Percentiles rank a stretch among this genome's conserved stretches.
Evolutionary conservation across 257 asterid species (phyloP).

Genomic region (Solanum chiquidenum): DNA sequence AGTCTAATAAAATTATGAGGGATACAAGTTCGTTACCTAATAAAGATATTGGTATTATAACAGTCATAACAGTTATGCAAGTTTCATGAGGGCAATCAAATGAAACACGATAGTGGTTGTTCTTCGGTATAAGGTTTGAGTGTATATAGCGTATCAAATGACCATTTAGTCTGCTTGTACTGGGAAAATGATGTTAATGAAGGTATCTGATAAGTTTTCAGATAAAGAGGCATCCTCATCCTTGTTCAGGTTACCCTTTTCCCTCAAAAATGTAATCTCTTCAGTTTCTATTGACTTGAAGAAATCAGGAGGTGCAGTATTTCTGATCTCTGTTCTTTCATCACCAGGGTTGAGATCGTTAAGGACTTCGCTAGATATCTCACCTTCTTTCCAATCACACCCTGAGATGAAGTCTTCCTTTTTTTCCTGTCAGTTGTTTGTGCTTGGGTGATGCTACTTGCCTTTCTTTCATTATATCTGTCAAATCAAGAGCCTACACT

Average conservation of each 20-base stretch:
- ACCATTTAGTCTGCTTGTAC: too few relatives aligned
- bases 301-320: neutral
- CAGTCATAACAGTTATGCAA: too few relatives aligned
- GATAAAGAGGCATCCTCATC: neutral
- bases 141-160: too few relatives aligned
- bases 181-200: too few relatives aligned
- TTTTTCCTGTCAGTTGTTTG: constrained; percentile 2
- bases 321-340: constrained; percentile 4
- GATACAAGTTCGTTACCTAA: too few relatives aligned
- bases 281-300: neutral
- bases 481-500: neutral
- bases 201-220: constrained; percentile 3
- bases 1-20: too few relatives aligned
- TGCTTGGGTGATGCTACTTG: neutral
- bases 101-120: too few relatives aligned
- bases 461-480: neutral
- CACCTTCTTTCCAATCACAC: neutral
- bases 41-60: too few relatives aligned
- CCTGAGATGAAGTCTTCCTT: neutral
- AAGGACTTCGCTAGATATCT: neutral
- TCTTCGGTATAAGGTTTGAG: too few relatives aligned
- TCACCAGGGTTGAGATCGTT: constrained; percentile 2
- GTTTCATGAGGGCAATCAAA: too few relatives aligned
- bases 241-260: constrained; percentile 10
- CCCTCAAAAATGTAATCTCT: constrained; percentile 4